phyloP scores from a whole-genome alignment of 2,329 filamentous ascomycete genomes.

The Triangularia setosa region DNA sequence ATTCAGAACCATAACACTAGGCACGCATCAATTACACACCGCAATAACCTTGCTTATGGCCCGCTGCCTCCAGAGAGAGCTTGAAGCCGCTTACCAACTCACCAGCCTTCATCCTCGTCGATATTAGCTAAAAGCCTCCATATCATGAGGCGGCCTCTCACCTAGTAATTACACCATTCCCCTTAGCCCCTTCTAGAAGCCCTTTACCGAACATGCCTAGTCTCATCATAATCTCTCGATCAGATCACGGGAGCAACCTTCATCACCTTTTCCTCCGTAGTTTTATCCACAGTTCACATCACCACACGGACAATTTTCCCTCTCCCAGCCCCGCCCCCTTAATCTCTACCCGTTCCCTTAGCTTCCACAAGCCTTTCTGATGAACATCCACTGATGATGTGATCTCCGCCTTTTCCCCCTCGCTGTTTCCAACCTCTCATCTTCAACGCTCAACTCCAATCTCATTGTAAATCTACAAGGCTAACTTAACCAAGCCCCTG shows the following conservation, averaged over 20 bases:
- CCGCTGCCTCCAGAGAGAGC: too few species aligned
- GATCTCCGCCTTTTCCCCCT: background rate
- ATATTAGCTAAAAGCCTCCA: too few species aligned
- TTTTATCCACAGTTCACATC: background rate
- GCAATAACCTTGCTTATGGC: too few species aligned
- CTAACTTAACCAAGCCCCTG: background rate
- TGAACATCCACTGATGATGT: background rate
- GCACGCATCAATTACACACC: too few species aligned
- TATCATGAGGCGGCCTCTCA: background rate
- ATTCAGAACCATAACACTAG: too few species aligned
- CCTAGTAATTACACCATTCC: background rate
- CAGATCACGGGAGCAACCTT: background rate
- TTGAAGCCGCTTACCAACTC: too few species aligned
- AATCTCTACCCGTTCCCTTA: background rate
- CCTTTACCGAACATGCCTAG: background rate
- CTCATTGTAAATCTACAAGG: background rate
- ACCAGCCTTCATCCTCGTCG: too few species aligned
- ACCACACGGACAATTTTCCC: background rate
- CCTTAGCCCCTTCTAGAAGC: background rate
- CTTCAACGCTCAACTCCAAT: too few species aligned
- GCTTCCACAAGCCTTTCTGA: background rate
- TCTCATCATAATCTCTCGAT: background rate
- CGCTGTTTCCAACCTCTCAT: background rate
- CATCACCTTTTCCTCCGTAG: background rate
- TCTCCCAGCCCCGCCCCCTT: background rate